Evolutionary conservation across 352 stramenopile genomes (phyloP).

Genomic region (Pythium inflatum): DNA sequence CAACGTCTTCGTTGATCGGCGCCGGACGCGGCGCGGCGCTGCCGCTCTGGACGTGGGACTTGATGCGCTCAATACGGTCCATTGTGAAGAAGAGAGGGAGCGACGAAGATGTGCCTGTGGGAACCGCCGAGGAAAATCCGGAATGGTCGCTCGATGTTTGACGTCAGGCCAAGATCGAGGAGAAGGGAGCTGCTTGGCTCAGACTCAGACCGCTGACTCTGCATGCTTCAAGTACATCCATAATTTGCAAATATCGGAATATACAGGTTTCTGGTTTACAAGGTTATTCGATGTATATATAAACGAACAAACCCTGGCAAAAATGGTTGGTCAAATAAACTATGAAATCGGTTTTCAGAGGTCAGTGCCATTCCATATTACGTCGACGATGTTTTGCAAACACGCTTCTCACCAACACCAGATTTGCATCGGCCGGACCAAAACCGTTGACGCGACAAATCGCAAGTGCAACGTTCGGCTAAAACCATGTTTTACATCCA

Average conservation of each 20-base stretch:
- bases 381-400: slow-evolving; percentile 21
- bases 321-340: not conserved
- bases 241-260: not conserved
- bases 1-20: slow-evolving; percentile 71
- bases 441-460: slow-evolving; percentile 25
- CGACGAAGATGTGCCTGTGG: not conserved
- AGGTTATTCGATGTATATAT: too few species aligned
- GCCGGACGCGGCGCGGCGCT: slow-evolving; percentile 19
- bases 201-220: not conserved
- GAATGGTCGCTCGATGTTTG: not conserved
- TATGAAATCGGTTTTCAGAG: not conserved
- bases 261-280: not conserved
- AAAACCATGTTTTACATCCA: too few species aligned
- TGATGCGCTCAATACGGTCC: slow-evolving; percentile 79
- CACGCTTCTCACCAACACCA: slow-evolving; percentile 11
- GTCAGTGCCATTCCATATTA: slow-evolving; percentile 12
- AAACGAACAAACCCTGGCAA: not conserved
- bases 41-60: slow-evolving; percentile 58
- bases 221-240: slow-evolving; percentile 18
- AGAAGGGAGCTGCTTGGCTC: not conserved
- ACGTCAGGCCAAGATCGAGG: not conserved
- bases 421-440: not conserved
- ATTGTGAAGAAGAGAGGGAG: slow-evolving; percentile 31
- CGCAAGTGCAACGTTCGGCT: not conserved
- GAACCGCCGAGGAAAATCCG: slow-evolving; percentile 9